These are phyloP conservation scores for Fomitopsis serialis DNA, from an alignment of 768 basidiomycete species.

Conservation along the genomic window DNA sequence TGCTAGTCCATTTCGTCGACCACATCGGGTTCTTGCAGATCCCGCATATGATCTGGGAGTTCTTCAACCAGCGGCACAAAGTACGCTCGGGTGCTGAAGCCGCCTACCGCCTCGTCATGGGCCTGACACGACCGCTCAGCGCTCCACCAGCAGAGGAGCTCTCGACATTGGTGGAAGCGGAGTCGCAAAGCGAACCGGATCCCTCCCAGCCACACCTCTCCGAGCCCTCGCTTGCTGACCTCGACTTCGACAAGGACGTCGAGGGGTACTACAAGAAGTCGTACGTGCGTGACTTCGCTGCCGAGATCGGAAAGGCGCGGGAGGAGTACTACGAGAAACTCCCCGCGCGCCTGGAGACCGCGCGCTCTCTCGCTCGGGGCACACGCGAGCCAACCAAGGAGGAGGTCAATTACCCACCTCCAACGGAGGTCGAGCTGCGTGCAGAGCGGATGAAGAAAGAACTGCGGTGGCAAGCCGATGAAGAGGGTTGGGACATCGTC, in stretches of 20 bases:
- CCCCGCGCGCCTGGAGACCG: constrained; percentile 57
- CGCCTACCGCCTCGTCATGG: constrained; percentile 68
- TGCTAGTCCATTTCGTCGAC: constrained; percentile 70
- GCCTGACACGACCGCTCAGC: constrained; percentile 52
- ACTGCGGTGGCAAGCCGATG: constrained; percentile 74
- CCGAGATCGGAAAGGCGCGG: constrained; percentile 63
- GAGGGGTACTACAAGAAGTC: constrained; percentile 72
- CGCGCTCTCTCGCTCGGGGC: constrained; percentile 71
- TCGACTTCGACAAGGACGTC: constrained; percentile 65
- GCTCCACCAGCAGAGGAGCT: constrained; percentile 12
- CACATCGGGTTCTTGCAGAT: constrained; percentile 80
- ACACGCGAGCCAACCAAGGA: constrained; percentile 83
- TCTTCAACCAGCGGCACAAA: constrained; percentile 84
- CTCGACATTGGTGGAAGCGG: constrained; percentile 20
- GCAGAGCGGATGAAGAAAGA: constrained; percentile 90
- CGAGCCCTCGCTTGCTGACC: constrained; percentile 39
- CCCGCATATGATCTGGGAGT: constrained; percentile 86
- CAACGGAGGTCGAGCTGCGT: constrained; percentile 83
- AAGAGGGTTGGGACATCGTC: constrained; percentile 76
- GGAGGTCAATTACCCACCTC: constrained; percentile 71
- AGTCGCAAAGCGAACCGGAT: constrained; percentile 11
- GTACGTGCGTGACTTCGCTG: constrained; percentile 37
- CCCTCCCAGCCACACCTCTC: constrained; percentile 13
- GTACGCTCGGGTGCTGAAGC: constrained; percentile 80
- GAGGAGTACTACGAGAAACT: constrained; percentile 74